phyloP scores from a whole-genome alignment of 768 basidiomycete genomes.

The Gloeostereum incarnatum region DNA sequence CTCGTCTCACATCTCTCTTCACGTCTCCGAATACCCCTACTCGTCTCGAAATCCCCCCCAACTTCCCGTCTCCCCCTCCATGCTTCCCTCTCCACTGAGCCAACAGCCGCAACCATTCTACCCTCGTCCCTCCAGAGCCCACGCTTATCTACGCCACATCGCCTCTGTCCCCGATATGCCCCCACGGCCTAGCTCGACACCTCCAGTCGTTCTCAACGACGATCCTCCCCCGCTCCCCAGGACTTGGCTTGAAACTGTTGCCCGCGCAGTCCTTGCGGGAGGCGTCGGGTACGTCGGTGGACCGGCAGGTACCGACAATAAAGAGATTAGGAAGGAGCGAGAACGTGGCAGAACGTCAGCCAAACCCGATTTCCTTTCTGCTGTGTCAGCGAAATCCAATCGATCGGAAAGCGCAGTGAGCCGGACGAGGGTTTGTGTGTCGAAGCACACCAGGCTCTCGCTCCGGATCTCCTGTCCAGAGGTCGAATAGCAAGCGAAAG shows the following conservation, averaged over 20 bases:
- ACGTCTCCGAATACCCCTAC: constrained; percentile 12
- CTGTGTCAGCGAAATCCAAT: constrained; percentile 8
- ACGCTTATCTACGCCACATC: constrained; percentile 69
- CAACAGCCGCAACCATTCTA: constrained; percentile 20
- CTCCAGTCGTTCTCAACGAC: constrained; percentile 22
- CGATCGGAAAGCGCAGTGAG: background rate
- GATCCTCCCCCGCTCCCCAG: constrained; percentile 47
- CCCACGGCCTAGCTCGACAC: constrained; percentile 24
- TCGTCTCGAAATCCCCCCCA: constrained; percentile 1
- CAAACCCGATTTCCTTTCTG: constrained; percentile 10
- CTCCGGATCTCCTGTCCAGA: constrained; percentile 6
- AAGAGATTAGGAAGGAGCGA: constrained; percentile 1
- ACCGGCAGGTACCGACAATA: constrained; percentile 13
- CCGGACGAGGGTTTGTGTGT: constrained; percentile 50
- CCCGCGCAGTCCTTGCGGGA: constrained; percentile 52
- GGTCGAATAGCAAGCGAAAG: constrained; percentile 13
- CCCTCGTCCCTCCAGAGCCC: constrained; percentile 44
- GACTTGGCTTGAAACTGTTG: constrained; percentile 67
- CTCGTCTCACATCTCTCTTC: background rate
- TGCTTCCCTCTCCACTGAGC: constrained; percentile 13
- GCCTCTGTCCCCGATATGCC: constrained; percentile 42
- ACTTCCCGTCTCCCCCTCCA: constrained; percentile 9
- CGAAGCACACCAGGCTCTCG: constrained; percentile 59
- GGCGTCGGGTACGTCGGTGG: constrained; percentile 37
- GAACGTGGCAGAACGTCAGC: background rate